Evolutionary conservation across 2,329 filamentous ascomycete genomes (phyloP).

Genomic region (Trichoderma sp.): DNA sequence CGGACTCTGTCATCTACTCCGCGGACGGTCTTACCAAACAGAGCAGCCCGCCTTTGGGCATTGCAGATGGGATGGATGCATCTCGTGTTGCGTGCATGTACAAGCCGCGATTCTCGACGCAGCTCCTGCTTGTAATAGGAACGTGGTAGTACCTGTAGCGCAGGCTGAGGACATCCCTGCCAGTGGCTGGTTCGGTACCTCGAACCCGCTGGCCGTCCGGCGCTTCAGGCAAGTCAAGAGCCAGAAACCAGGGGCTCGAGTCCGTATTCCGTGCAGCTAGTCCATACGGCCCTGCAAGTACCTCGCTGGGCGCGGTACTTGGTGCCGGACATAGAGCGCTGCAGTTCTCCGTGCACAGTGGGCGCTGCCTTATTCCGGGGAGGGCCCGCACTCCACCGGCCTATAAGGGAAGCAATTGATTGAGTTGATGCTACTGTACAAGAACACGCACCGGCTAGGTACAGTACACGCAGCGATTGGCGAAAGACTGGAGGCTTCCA

Average conservation of each 20-base stretch:
- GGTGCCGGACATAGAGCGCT: conserved; percentile 9
- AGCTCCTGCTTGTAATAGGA: conserved; percentile 1
- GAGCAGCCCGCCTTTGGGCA: not conserved
- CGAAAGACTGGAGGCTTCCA: not conserved
- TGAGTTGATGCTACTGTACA: not conserved
- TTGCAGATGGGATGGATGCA: not conserved
- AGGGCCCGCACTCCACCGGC: conserved; percentile 1
- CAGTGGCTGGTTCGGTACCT: conserved; percentile 14
- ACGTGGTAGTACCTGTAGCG: not conserved
- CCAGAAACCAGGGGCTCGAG: conserved; percentile 18
- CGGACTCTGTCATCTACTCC: not conserved
- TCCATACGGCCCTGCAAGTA: conserved; percentile 13
- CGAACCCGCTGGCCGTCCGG: conserved; percentile 7
- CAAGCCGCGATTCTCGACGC: not conserved
- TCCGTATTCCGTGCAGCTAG: not conserved
- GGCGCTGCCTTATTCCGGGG: conserved; percentile 14
- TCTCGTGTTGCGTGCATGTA: not conserved
- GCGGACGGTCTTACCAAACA: not conserved
- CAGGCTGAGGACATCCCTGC: conserved; percentile 21
- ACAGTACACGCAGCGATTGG: not conserved
- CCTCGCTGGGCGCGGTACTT: conserved; percentile 7
- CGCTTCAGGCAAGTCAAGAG: conserved; percentile 22
- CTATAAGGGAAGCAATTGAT: not conserved
- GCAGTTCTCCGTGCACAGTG: conserved; percentile 8
- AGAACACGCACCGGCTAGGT: not conserved